phyloP scores from a whole-genome alignment of 2,329 filamentous ascomycete genomes.

The Nannizziopsis barbatae region DNA sequence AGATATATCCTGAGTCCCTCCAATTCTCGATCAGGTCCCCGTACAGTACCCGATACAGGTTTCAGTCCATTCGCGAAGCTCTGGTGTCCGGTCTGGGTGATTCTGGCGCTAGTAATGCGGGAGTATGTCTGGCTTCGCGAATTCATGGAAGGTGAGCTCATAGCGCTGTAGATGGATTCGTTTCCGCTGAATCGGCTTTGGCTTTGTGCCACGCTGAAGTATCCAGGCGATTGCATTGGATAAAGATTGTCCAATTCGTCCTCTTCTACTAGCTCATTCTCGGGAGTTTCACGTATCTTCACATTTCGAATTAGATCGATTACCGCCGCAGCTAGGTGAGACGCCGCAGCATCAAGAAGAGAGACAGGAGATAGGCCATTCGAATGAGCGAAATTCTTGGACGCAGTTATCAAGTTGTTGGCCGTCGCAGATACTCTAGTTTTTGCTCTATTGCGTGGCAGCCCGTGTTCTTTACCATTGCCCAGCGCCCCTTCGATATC shows the following conservation, averaged over 20 bases:
- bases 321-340: slow-evolving; percentile 73
- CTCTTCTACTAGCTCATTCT: slow-evolving; percentile 65
- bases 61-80: slow-evolving; percentile 20
- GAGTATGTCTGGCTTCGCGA: slow-evolving; percentile 26
- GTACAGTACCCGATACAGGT: slow-evolving; percentile 31
- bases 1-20: slow-evolving; percentile 61
- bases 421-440: slow-evolving; percentile 79
- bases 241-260: slow-evolving; percentile 54
- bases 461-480: slow-evolving; percentile 43
- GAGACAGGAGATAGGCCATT: slow-evolving; percentile 86
- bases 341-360: slow-evolving; percentile 81
- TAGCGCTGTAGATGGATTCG: slow-evolving; percentile 64
- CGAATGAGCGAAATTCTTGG: slow-evolving; percentile 77
- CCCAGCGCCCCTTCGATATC: slow-evolving; percentile 56
- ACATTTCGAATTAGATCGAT: slow-evolving; percentile 74
- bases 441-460: slow-evolving; percentile 60
- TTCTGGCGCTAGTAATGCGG: slow-evolving; percentile 23
- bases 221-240: slow-evolving; percentile 56
- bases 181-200: slow-evolving; percentile 46
- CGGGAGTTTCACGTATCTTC: slow-evolving; percentile 68
- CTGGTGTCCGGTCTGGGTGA: slow-evolving; percentile 24
- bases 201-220: slow-evolving; percentile 50
- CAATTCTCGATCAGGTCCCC: slow-evolving; percentile 39
- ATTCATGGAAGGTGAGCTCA: slow-evolving; percentile 50
- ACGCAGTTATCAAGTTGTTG: slow-evolving; percentile 89